A percentile compares a stretch with the other conserved stretches of the same genome.
Evolutionary conservation across 1,139 yeast species (phyloP).

Genomic region (Pneumocystis wakefieldiae): DNA sequence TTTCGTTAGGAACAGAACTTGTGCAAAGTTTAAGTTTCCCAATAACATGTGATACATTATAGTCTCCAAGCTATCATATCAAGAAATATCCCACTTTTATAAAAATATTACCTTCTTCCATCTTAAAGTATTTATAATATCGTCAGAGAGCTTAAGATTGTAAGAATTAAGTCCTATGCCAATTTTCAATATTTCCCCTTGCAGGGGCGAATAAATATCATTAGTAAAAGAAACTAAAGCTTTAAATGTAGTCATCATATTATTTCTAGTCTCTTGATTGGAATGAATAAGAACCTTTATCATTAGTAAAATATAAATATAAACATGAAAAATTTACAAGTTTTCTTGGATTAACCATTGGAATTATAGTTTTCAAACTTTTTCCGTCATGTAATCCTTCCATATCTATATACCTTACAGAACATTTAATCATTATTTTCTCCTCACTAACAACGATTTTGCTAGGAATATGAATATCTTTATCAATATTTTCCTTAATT

Average conservation of each 20-base stretch:
- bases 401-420: constrained; percentile 62
- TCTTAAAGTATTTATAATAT: constrained; percentile 42
- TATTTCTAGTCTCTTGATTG: constrained; percentile 10
- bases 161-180: constrained; percentile 32
- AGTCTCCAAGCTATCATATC: constrained; percentile 35
- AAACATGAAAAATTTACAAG: constrained; percentile 33
- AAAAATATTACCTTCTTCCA: constrained; percentile 54
- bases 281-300: constrained; percentile 1
- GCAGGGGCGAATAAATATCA: constrained; percentile 14
- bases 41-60: constrained; percentile 64
- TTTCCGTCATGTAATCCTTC: constrained; percentile 76
- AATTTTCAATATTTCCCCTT: constrained; percentile 15
- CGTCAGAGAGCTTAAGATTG: constrained; percentile 57
- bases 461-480: constrained; percentile 12
- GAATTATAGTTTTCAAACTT: constrained; percentile 64
- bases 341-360: constrained; percentile 65
- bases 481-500: not conserved
- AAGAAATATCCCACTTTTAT: not conserved
- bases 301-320: not conserved
- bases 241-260: constrained; percentile 12
- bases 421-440: constrained; percentile 35
- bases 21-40: constrained; percentile 33
- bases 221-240: constrained; percentile 12
- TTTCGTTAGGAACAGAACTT: constrained; percentile 19
- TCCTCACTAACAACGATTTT: constrained; percentile 7